Conservation (phyloP, 2,329 filamentous ascomycete genomes). For the Thyridium curvatum region DNA sequence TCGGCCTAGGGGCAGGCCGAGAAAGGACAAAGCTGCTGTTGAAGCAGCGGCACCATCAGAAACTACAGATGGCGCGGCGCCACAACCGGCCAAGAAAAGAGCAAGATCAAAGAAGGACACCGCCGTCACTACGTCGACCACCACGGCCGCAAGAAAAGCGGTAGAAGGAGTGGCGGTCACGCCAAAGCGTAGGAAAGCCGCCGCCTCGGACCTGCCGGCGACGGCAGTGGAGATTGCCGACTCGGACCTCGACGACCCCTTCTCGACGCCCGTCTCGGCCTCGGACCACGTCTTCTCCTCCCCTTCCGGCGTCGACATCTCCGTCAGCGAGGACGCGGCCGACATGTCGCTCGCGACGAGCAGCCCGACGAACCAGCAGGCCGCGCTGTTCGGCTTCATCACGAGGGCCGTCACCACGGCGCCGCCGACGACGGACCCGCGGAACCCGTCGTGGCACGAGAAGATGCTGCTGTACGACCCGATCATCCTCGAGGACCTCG, state of each 20-base stretch:
- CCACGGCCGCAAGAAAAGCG: background rate
- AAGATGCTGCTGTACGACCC: constrained; percentile 93
- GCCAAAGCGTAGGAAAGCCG: constrained; percentile 5
- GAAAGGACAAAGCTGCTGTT: constrained; percentile 24
- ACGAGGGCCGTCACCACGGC: constrained; percentile 46
- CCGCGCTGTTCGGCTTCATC: constrained; percentile 43
- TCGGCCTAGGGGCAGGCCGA: constrained; percentile 32
- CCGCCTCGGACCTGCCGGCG: constrained; percentile 9
- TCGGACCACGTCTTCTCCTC: constrained; percentile 36
- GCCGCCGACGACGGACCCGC: constrained; percentile 41
- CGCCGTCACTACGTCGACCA: background rate
- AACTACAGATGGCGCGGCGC: background rate
- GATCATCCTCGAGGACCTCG: constrained; percentile 79
- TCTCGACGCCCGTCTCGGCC: constrained; percentile 24
- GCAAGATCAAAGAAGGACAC: constrained; percentile 19
- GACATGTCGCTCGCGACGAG: constrained; percentile 31
- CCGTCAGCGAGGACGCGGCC: constrained; percentile 36
- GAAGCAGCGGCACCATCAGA: constrained; percentile 3
- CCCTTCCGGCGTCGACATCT: constrained; percentile 32
- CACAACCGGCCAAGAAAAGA: constrained; percentile 11
- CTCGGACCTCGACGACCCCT: constrained; percentile 28
- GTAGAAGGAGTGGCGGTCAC: too few species aligned
- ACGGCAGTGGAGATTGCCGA: constrained; percentile 42
- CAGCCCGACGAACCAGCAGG: constrained; percentile 34
- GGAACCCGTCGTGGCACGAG: constrained; percentile 71